Conservation (phyloP, 202 grass and related monocot genomes). For the Zizania palustris region DNA sequence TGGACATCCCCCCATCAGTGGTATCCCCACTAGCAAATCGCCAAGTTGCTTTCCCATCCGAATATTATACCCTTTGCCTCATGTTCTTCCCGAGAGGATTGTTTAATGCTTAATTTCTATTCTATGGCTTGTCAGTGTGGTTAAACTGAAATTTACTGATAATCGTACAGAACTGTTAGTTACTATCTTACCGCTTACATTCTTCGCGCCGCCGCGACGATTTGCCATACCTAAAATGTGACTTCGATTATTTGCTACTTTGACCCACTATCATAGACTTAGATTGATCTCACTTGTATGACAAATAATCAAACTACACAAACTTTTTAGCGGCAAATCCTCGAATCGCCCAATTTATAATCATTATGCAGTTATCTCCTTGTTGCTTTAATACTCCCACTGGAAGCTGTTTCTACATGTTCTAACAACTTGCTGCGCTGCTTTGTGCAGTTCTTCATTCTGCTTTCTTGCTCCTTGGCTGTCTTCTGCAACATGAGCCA, state of each 20-base stretch:
- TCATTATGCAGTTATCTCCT: neutral
- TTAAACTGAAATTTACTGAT: neutral
- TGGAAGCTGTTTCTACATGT: neutral
- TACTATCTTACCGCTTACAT: slow-evolving; percentile 3
- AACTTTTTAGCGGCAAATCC: no score
- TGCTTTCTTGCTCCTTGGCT: slow-evolving; percentile 78
- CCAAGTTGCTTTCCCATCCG: neutral
- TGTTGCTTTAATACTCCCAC: neutral
- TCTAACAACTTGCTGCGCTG: slow-evolving; percentile 18
- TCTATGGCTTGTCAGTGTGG: neutral
- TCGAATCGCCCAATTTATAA: no score
- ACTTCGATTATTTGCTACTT: no score
- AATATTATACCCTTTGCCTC: neutral
- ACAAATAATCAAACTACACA: no score
- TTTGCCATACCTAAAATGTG: no score
- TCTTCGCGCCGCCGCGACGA: neutral
- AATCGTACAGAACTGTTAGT: slow-evolving; percentile 9
- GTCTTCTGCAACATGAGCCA: slow-evolving; percentile 99
- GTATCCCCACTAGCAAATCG: slow-evolving; percentile 1
- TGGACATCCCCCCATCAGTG: neutral
- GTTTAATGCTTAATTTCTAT: neutral
- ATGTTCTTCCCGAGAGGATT: neutral
- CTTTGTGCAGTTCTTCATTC: slow-evolving; percentile 82
- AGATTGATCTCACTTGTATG: no score
- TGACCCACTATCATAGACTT: no score